Conservation (phyloP, 1,139 yeast genomes). For the Hemisphaericaspora xylofermentans region DNA sequence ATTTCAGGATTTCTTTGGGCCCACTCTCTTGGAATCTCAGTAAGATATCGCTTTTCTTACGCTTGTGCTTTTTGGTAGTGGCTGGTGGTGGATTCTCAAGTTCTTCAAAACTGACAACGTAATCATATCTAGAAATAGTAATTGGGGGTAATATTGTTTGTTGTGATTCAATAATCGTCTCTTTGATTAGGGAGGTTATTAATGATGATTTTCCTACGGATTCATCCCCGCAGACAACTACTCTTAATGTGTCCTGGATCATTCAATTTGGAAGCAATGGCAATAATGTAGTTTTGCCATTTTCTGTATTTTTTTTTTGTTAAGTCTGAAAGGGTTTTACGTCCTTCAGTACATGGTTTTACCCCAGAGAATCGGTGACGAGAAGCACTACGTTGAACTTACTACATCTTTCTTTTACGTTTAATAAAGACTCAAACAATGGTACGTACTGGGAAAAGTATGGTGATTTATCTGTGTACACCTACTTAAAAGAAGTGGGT, state of each 20-base stretch:
- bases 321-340: too few relatives aligned
- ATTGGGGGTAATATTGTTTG: conserved; percentile 82
- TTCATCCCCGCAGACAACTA: conserved; percentile 96
- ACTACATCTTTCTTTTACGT: too few relatives aligned
- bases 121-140: conserved; percentile 54
- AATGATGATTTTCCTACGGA: conserved; percentile 82
- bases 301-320: not conserved
- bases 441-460: too few relatives aligned
- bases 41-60: conserved; percentile 10
- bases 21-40: conserved; percentile 7
- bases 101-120: conserved; percentile 29
- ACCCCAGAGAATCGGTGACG: too few relatives aligned
- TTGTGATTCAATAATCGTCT: conserved; percentile 70
- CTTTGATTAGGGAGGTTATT: conserved; percentile 78
- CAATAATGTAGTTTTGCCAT: not conserved
- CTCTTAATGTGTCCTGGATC: conserved; percentile 58
- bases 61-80: conserved; percentile 7
- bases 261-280: too few relatives aligned
- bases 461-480: too few relatives aligned
- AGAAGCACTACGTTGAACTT: too few relatives aligned
- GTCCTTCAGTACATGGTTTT: too few relatives aligned
- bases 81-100: conserved; percentile 6
- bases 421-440: too few relatives aligned
- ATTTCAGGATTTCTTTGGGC: conserved; percentile 28
- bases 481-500: too few relatives aligned